phyloP scores from a whole-genome alignment of 139 green algal genomes.

The Tetradesmus lagerheimii region DNA sequence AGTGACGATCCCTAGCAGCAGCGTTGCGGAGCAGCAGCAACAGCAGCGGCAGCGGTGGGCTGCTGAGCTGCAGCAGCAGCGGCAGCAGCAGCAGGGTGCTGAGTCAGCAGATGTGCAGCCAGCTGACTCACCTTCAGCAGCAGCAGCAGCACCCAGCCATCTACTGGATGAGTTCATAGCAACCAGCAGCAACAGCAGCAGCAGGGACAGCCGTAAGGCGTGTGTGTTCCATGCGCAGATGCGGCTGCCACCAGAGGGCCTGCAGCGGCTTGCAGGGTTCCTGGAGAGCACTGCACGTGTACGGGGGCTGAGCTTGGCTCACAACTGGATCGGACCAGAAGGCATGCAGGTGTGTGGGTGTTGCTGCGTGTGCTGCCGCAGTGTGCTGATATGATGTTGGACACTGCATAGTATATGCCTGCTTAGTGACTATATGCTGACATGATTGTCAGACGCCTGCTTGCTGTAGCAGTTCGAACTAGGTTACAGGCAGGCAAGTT shows the following conservation, averaged over 20 bases:
- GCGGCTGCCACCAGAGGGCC: conserved; percentile 62
- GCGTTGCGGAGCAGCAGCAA: neutral
- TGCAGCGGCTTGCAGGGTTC: conserved; percentile 63
- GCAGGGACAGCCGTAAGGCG: conserved; percentile 24
- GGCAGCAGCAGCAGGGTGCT: neutral
- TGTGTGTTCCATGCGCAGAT: conserved; percentile 72
- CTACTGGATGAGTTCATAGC: neutral
- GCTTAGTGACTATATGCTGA: too few species aligned
- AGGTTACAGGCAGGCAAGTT: too few species aligned
- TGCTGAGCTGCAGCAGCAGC: conserved; percentile 18
- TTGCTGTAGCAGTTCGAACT: too few species aligned
- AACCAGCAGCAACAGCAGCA: neutral
- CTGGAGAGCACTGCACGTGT: conserved; percentile 50
- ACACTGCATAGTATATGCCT: too few species aligned
- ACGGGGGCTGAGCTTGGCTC: conserved; percentile 61
- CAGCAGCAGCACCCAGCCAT: neutral
- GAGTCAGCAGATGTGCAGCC: neutral
- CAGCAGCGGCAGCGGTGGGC: neutral
- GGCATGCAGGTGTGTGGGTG: neutral
- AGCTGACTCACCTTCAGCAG: neutral
- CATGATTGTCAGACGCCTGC: too few species aligned
- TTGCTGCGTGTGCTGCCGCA: neutral
- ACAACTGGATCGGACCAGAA: conserved; percentile 52
- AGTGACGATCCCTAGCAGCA: conserved; percentile 7
- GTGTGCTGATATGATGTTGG: neutral